A percentile compares a stretch with the other conserved stretches of the same genome.
Conservation (phyloP, 768 basidiomycete species). For the Rhizopogon vesiculosus region DNA sequence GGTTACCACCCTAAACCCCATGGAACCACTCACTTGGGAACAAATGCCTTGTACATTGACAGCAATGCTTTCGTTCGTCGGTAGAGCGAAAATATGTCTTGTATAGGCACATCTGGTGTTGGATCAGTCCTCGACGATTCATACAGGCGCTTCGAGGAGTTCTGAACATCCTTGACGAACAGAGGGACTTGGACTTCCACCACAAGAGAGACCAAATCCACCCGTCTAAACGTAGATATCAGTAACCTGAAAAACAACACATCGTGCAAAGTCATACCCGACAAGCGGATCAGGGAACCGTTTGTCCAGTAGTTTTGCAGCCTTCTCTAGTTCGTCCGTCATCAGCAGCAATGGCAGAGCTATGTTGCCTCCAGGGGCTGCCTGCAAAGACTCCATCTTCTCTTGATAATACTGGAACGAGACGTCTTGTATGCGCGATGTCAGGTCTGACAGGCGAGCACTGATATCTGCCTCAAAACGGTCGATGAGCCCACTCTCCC, state of each 20-base stretch:
- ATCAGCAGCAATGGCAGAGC: conserved; percentile 78
- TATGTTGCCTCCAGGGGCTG: conserved; percentile 72
- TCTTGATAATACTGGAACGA: conserved; percentile 56
- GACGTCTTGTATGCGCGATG: conserved; percentile 58
- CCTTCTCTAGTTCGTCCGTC: conserved; percentile 88
- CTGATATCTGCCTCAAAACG: conserved; percentile 71
- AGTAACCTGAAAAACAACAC: not conserved
- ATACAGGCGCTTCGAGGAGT: conserved; percentile 66
- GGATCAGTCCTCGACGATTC: conserved; percentile 85
- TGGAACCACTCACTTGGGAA: conserved; percentile 54
- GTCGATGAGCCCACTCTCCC: conserved; percentile 63
- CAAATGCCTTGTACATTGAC: conserved; percentile 81
- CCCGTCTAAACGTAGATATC: conserved; percentile 36
- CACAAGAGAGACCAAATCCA: conserved; percentile 74
- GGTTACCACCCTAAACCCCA: not conserved
- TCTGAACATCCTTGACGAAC: conserved; percentile 61
- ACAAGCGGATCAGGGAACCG: conserved; percentile 81
- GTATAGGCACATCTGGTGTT: conserved; percentile 82
- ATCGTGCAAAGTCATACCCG: conserved; percentile 44
- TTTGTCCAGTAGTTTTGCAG: conserved; percentile 78
- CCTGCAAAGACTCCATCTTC: conserved; percentile 59
- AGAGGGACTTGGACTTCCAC: conserved; percentile 66
- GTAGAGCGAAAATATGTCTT: conserved; percentile 87
- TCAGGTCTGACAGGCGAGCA: conserved; percentile 62
- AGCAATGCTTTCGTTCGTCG: conserved; percentile 69